A percentile compares a stretch with the other conserved stretches of the same genome.
These are phyloP conservation scores for Lanmaoa pseudosensibilis DNA, from an alignment of 768 basidiomycete genomes.

Conservation along the genomic window DNA sequence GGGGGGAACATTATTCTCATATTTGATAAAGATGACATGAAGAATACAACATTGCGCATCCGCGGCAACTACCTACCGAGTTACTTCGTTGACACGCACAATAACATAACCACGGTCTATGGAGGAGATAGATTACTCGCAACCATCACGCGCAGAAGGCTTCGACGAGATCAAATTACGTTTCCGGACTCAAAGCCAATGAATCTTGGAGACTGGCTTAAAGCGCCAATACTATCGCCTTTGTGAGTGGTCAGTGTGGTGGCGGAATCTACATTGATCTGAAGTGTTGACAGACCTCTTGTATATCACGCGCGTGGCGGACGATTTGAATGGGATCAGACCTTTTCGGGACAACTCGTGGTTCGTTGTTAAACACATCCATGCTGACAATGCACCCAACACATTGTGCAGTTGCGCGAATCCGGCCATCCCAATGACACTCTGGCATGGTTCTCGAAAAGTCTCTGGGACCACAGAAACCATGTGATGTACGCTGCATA, in stretches of 20 bases:
- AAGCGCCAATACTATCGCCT: background rate
- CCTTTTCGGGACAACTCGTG: slow-evolving; percentile 6
- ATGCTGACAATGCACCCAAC: background rate
- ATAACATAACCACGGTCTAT: slow-evolving; percentile 6
- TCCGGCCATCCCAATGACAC: background rate
- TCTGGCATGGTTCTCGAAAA: slow-evolving; percentile 16
- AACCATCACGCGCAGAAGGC: slow-evolving; percentile 13
- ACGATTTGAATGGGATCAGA: slow-evolving; percentile 14
- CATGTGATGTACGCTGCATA: background rate
- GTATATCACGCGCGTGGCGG: slow-evolving; percentile 3
- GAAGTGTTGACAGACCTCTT: slow-evolving; percentile 11
- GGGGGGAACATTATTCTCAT: background rate
- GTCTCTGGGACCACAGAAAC: background rate
- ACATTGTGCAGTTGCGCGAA: slow-evolving; percentile 10
- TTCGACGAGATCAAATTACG: slow-evolving; percentile 13
- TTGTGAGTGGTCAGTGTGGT: slow-evolving; percentile 13
- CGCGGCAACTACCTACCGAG: background rate
- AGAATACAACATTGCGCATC: slow-evolving; percentile 7
- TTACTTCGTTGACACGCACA: slow-evolving; percentile 11
- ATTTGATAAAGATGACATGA: slow-evolving; percentile 17
- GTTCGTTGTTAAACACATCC: slow-evolving; percentile 7
- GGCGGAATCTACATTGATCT: background rate
- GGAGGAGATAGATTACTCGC: slow-evolving; percentile 2
- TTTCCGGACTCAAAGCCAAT: slow-evolving; percentile 12
- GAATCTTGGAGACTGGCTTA: slow-evolving; percentile 16